Evolutionary conservation across 345 rosid genomes (phyloP), one percentile per base, ranked within the genome.

Genomic region (Brassica juncea): DNA sequence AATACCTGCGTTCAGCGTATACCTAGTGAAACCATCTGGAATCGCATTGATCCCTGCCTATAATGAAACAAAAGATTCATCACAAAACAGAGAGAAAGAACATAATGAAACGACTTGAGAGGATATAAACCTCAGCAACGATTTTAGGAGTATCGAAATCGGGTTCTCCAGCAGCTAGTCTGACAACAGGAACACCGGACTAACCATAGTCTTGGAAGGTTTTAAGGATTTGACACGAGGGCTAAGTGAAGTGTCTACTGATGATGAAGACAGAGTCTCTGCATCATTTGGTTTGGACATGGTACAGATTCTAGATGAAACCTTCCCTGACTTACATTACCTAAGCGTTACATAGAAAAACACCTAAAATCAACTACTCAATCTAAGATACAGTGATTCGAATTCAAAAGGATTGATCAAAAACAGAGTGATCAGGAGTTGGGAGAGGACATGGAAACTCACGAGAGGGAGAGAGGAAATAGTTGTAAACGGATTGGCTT

Each of bases 141-240:
- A 75, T 63, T 74, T 87, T 68, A 31, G 99, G 98, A 2, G 99
- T 95, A 69, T 93, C 97, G 55, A 93, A 95, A 87, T 95, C 99
- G 8, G 99, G 98, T 73, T 95, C 99, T 62, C 99, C 99, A 30
- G 98, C 99, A 65, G 99, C 99, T 84, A 95, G 85, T 9, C 93
- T 84, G 73, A 95, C 88, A 44, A 95, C 88, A 1, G 98, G 97
- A 15, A 91, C 85, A 68, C 99, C 99, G 19, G 98, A 91, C 79
- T 90, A 61, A 91, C 98, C 80, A 96, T 92, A 0, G 99, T 96
- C 83, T 93, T 96, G 1, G 98, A 96, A 15, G 98, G 94, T 84
- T 89, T 96, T 52, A 93, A 86, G 0, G 98, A 74, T 73, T 89
- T 89, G 4, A 91, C 97, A 68, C 94, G 88, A 5, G 97, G 98